Base-by-base conservation (phyloP, 2,329 filamentous ascomycete species). In the Fusarium virguliforme region DNA sequence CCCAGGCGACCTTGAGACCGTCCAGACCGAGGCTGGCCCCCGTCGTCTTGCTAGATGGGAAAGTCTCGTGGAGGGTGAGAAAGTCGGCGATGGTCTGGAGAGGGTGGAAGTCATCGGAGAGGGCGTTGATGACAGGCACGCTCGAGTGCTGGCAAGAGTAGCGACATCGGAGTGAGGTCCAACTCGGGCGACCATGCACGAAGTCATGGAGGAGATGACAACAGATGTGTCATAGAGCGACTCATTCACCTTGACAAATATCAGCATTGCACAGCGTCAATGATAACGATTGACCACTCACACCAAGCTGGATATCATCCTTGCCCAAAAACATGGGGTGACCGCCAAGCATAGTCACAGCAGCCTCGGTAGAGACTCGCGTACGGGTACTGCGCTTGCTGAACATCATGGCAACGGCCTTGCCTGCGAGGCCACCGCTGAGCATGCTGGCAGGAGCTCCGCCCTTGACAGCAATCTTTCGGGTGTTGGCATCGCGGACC, bases 291-390 rank as follows among this genome's bases (percentile, higher is more conserved):
- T 18, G 51, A 50, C 38, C 55, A 68, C 75, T 71, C 81, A 93
- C 96, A 58, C 96, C 96, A 22, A 99, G 87, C 81, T 99, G 96
- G 69, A 99, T 99, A 79, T 99, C 96, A 61, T 97, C 92, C 79
- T 95, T 96, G 76, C 95, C 94, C 64, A 99, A 83, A 80, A 99
- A 99, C 95, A 99, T 98, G 24, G 96, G 91, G 76, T 97, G 92
- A 0, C 95, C 96, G 38, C 95, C 94, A 85, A 99, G 88, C 65
- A 93, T 85, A n/a, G 92, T 89, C 38, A 98, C 91, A 12, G 96
- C 96, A 8, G 92, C 92, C 85, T 99, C 96, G 2, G 95, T 98
- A 2, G 94, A 97, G 34, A 99, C 91, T 68, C 96, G 91, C 12
- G 96, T 99, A 66, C 96, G 90, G 12, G 96, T 99, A 76, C 93